Evolutionary conservation across 2,329 filamentous ascomycete genomes (phyloP).

Genomic region (Dactylellina sp.): DNA sequence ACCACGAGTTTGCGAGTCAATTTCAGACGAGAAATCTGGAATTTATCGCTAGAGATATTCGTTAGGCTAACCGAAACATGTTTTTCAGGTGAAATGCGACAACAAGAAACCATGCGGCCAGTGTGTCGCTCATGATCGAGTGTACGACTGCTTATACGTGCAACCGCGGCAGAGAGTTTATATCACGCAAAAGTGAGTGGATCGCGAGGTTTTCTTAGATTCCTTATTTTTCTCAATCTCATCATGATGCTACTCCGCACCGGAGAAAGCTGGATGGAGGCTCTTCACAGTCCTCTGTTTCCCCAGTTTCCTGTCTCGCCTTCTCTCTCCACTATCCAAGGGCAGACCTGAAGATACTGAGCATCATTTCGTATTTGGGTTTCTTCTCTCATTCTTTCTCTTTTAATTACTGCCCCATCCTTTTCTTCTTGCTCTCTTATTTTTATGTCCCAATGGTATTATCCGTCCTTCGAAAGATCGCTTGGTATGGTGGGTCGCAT

Average conservation of each 20-base stretch:
- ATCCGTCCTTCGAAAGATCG: slow-evolving; percentile 19
- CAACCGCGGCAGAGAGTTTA: slow-evolving; percentile 54
- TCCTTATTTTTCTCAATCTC: slow-evolving; percentile 37
- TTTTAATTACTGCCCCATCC: slow-evolving; percentile 27
- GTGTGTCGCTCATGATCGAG: slow-evolving; percentile 52
- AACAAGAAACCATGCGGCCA: slow-evolving; percentile 55
- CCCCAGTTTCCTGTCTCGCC: slow-evolving; percentile 24
- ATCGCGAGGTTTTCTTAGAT: slow-evolving; percentile 5
- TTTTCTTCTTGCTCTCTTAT: slow-evolving; percentile 22
- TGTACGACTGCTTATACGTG: slow-evolving; percentile 54
- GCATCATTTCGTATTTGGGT: slow-evolving; percentile 16
- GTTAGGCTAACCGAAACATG: slow-evolving; percentile 20
- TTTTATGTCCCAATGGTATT: slow-evolving; percentile 18
- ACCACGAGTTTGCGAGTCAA: slow-evolving; percentile 1
- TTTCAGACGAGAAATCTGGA: background rate
- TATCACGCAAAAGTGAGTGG: slow-evolving; percentile 55
- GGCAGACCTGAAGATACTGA: slow-evolving; percentile 15
- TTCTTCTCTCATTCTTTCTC: background rate
- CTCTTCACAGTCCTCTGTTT: slow-evolving; percentile 4
- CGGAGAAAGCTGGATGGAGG: background rate
- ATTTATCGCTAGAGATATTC: background rate
- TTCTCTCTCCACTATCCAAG: slow-evolving; percentile 27
- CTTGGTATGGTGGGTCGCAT: slow-evolving; percentile 39
- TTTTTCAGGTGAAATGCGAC: slow-evolving; percentile 51
- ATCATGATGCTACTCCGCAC: slow-evolving; percentile 48